Percentiles rank a stretch among this genome's conserved stretches.
Conservation (phyloP, 1,139 yeast species). For the Kazachstania sp. region DNA sequence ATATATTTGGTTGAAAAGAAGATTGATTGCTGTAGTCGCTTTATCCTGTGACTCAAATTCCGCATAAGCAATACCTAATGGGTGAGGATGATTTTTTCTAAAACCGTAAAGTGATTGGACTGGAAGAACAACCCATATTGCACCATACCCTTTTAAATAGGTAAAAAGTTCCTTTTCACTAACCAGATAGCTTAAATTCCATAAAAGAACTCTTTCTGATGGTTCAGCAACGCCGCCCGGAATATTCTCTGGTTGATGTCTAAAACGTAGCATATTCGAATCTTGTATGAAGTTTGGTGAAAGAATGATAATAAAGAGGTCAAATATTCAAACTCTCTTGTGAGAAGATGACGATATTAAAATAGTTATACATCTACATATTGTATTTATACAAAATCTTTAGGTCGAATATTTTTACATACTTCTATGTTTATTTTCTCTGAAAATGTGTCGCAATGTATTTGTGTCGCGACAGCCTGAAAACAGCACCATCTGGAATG, state of each 20-base stretch:
- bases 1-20: slow-evolving; percentile 37
- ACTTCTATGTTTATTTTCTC: too few relatives aligned
- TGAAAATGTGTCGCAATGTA: too few relatives aligned
- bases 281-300: too few relatives aligned
- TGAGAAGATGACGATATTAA: too few relatives aligned
- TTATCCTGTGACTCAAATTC: slow-evolving; percentile 44
- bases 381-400: too few relatives aligned
- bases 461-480: too few relatives aligned
- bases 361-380: too few relatives aligned
- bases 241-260: slow-evolving; percentile 5
- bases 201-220: slow-evolving; percentile 37
- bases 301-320: too few relatives aligned
- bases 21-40: slow-evolving; percentile 40
- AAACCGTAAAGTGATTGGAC: slow-evolving; percentile 45
- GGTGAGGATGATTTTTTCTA: slow-evolving; percentile 35
- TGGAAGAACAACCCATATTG: slow-evolving; percentile 43
- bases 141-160: slow-evolving; percentile 34
- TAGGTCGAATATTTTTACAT: too few relatives aligned
- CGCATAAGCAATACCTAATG: slow-evolving; percentile 60
- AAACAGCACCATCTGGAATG: too few relatives aligned
- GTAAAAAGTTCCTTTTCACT: slow-evolving; percentile 45
- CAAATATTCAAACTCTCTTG: too few relatives aligned
- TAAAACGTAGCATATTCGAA: slow-evolving; percentile 4
- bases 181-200: slow-evolving; percentile 45
- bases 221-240: slow-evolving; percentile 1